A percentile compares a stretch with the other conserved stretches of the same genome.
These are phyloP conservation scores for Phylloporus sp. DNA, from an alignment of 768 basidiomycete genomes.

Conservation along the genomic window DNA sequence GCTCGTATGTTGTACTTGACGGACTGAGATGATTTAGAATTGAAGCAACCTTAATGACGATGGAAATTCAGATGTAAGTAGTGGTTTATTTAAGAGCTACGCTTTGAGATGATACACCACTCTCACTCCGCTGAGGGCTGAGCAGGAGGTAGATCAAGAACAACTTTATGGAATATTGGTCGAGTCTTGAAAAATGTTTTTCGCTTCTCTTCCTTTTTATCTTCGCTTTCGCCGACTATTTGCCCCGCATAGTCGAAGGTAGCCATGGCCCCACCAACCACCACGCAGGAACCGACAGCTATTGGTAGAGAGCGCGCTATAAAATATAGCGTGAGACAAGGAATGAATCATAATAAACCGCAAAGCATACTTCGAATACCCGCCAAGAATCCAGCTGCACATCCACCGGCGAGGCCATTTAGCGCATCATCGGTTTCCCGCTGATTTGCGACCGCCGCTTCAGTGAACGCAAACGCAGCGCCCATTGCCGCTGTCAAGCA, in stretches of 20 bases:
- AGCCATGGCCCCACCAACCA: slow-evolving; percentile 77
- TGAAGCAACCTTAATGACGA: not conserved
- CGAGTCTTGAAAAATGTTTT: slow-evolving; percentile 80
- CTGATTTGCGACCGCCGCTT: slow-evolving; percentile 76
- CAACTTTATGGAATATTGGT: slow-evolving; percentile 35
- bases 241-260: slow-evolving; percentile 77
- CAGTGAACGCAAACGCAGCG: slow-evolving; percentile 78
- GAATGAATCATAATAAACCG: not conserved
- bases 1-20: slow-evolving; percentile 2
- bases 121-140: slow-evolving; percentile 19
- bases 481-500: slow-evolving; percentile 75
- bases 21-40: not conserved
- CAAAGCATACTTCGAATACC: slow-evolving; percentile 67
- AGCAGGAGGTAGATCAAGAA: slow-evolving; percentile 12
- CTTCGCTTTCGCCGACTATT: slow-evolving; percentile 44
- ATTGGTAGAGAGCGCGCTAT: slow-evolving; percentile 81
- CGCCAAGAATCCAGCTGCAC: slow-evolving; percentile 90
- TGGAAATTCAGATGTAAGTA: not conserved
- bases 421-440: slow-evolving; percentile 74
- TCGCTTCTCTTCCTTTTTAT: slow-evolving; percentile 63
- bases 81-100: slow-evolving; percentile 13
- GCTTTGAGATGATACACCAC: slow-evolving; percentile 9
- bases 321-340: slow-evolving; percentile 11
- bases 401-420: slow-evolving; percentile 83
- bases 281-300: slow-evolving; percentile 73